Evolutionary conservation across 1,139 yeast species (phyloP).

Genomic region (Geotrichum fermentans): DNA sequence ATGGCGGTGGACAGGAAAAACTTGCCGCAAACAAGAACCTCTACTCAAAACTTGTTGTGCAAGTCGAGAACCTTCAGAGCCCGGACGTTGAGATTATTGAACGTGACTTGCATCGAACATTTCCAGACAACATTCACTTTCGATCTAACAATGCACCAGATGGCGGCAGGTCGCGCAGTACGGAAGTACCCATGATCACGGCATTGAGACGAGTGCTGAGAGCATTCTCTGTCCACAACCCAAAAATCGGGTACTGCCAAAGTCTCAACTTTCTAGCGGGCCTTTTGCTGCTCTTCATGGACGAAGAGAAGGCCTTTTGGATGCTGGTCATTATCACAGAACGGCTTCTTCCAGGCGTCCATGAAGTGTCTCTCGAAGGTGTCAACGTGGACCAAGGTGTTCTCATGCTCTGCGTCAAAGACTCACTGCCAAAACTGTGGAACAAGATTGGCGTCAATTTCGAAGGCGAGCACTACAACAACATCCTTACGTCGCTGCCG

Average conservation of each 20-base stretch:
- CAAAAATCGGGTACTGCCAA: constrained; percentile 93
- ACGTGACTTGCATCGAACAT: constrained; percentile 85
- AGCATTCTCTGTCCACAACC: constrained; percentile 82
- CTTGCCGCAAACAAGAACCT: constrained; percentile 65
- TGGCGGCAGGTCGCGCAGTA: constrained; percentile 12
- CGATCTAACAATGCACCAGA: constrained; percentile 37
- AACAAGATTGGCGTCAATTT: constrained; percentile 42
- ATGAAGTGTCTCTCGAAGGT: constrained; percentile 84
- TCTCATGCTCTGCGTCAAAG: constrained; percentile 76
- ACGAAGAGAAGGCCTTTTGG: constrained; percentile 91
- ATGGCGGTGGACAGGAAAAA: constrained; percentile 84
- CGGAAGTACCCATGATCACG: constrained; percentile 60
- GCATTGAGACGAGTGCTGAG: constrained; percentile 74
- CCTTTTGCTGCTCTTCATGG: constrained; percentile 70
- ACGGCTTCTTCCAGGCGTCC: constrained; percentile 82
- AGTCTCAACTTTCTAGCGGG: constrained; percentile 91
- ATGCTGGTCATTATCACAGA: constrained; percentile 89
- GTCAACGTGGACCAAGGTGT: constrained; percentile 96
- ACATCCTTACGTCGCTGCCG: constrained; percentile 70
- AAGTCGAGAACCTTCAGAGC: constrained; percentile 48
- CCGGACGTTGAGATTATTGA: constrained; percentile 84
- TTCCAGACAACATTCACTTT: constrained; percentile 85
- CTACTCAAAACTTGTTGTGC: constrained; percentile 60
- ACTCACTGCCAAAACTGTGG: constrained; percentile 83
- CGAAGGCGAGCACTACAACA: constrained; percentile 47